A percentile compares a stretch with the other conserved stretches of the same genome.
Evolutionary conservation across 2,329 filamentous ascomycete genomes (phyloP).

Genomic region (Fusarium falciforme): DNA sequence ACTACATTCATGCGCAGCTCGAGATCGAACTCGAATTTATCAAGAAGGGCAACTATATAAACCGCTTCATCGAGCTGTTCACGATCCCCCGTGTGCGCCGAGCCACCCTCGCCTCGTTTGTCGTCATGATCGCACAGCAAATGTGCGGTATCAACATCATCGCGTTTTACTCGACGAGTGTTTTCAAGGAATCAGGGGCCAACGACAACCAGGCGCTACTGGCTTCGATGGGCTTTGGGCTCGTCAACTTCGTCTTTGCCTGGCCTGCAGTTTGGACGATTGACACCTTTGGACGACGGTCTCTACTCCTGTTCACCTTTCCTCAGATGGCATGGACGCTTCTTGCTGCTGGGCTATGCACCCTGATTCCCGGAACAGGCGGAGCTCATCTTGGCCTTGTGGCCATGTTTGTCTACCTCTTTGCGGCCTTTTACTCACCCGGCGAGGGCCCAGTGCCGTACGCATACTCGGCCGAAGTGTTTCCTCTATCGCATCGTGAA

Average conservation of each 20-base stretch:
- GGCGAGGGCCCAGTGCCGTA: constrained; percentile 76
- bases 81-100: constrained; percentile 76
- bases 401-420: constrained; percentile 68
- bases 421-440: constrained; percentile 62
- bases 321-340: constrained; percentile 57
- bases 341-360: constrained; percentile 59
- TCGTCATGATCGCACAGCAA: constrained; percentile 83
- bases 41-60: constrained; percentile 66
- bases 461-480: constrained; percentile 76
- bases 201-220: constrained; percentile 66
- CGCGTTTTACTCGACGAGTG: constrained; percentile 78
- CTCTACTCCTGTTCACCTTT: constrained; percentile 58
- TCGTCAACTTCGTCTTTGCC: constrained; percentile 69
- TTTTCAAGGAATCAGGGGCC: constrained; percentile 69
- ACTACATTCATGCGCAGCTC: constrained; percentile 74
- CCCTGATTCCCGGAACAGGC: constrained; percentile 57
- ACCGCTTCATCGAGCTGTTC: constrained; percentile 73
- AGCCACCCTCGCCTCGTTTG: constrained; percentile 80
- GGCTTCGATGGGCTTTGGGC: constrained; percentile 68
- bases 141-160: constrained; percentile 80
- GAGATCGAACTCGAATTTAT: constrained; percentile 67
- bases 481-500: constrained; percentile 76
- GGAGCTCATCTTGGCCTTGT: constrained; percentile 57
- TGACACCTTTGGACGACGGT: constrained; percentile 66
- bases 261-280: constrained; percentile 70